phyloP scores from a whole-genome alignment of 768 basidiomycete species.

The Boletus pseudo-olivaceus region DNA sequence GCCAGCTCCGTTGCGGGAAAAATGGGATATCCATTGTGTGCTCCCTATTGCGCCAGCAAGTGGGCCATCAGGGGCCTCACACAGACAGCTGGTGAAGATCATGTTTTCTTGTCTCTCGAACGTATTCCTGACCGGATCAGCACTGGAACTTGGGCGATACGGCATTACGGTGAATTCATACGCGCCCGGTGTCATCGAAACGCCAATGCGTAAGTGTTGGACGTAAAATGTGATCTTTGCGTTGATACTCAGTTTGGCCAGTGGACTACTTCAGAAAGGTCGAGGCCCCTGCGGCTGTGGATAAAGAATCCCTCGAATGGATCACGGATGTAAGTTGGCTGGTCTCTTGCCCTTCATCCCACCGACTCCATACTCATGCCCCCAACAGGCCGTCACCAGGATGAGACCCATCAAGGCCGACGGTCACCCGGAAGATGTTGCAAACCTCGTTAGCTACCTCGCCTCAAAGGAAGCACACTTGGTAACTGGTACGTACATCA shows the following conservation, averaged over 20 bases:
- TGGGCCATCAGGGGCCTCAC: constrained; percentile 39
- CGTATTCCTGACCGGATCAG: not conserved
- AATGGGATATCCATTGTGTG: not conserved
- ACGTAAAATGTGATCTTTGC: not conserved
- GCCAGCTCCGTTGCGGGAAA: constrained; percentile 12
- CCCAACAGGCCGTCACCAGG: no score
- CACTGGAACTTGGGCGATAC: constrained; percentile 28
- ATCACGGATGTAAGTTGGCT: not conserved
- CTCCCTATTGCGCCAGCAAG: constrained; percentile 32
- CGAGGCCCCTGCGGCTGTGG: not conserved
- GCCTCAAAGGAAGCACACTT: constrained; percentile 30
- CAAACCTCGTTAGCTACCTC: constrained; percentile 32
- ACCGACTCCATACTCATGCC: no score
- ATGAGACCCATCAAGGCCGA: constrained; percentile 10
- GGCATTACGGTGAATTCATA: constrained; percentile 38
- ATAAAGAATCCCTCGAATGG: not conserved
- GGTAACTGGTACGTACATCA: not conserved
- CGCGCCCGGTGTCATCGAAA: constrained; percentile 34
- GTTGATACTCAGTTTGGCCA: not conserved
- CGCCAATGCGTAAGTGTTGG: constrained; percentile 24
- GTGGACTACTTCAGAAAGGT: not conserved
- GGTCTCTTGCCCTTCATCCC: no score
- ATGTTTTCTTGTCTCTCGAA: not conserved
- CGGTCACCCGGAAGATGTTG: constrained; percentile 31
- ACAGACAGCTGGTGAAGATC: constrained; percentile 31